phyloP scores from a whole-genome alignment of 2,329 filamentous ascomycete genomes.

The Calycina herbarum region DNA sequence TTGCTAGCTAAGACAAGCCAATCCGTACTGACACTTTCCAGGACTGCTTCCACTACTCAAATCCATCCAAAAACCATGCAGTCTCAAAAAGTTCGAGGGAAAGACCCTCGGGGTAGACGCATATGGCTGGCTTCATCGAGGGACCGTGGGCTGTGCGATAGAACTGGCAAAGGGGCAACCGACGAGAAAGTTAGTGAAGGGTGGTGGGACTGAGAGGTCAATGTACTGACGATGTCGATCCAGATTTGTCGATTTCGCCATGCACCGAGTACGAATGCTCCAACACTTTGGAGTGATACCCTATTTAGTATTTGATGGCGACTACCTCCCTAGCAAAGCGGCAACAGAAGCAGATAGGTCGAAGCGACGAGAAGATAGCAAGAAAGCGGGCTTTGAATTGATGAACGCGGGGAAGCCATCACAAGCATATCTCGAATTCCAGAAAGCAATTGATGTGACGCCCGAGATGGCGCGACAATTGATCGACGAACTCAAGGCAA shows the following conservation, averaged over 20 bases:
- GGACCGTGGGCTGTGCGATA: constrained; percentile 84
- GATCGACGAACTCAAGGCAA: constrained; percentile 86
- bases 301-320: constrained; percentile 94
- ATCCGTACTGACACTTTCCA: constrained; percentile 40
- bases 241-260: constrained; percentile 86
- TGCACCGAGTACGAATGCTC: constrained; percentile 91
- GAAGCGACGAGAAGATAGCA: constrained; percentile 75
- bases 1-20: not conserved
- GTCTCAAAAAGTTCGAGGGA: constrained; percentile 82
- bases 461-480: constrained; percentile 91
- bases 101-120: constrained; percentile 93
- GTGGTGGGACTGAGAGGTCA: not conserved
- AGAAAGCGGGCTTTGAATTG: constrained; percentile 72
- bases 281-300: constrained; percentile 91
- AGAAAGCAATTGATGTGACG: constrained; percentile 94
- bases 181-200: constrained; percentile 71
- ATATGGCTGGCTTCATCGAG: constrained; percentile 97
- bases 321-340: constrained; percentile 91
- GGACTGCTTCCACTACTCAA: constrained; percentile 90
- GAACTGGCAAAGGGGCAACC: constrained; percentile 87
- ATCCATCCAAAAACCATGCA: constrained; percentile 88
- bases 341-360: constrained; percentile 77
- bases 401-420: constrained; percentile 77
- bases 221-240: constrained; percentile 3
- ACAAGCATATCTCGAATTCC: constrained; percentile 81